Conservation (phyloP, 495 filamentous ascomycete species). For the Sordaria brevicollis region DNA sequence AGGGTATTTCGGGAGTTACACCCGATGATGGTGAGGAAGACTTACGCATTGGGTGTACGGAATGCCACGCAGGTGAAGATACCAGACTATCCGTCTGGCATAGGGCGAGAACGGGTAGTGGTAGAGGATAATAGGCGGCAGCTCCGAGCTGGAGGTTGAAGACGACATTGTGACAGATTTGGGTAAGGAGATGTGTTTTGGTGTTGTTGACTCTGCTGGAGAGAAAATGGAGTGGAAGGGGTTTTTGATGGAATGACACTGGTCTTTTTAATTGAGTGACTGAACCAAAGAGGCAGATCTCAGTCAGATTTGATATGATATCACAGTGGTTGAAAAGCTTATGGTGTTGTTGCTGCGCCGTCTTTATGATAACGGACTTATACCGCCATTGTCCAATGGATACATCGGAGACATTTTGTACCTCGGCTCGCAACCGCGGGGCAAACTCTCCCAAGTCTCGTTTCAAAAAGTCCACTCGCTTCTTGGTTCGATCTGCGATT, state of each 20-base stretch:
- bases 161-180: neutral
- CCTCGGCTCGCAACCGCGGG: neutral
- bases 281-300: too few species aligned
- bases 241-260: neutral
- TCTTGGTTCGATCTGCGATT: neutral
- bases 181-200: neutral
- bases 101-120: conserved; percentile 51
- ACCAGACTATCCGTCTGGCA: conserved; percentile 47
- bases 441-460: neutral
- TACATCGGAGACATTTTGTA: neutral
- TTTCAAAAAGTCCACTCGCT: neutral
- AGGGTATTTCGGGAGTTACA: neutral
- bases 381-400: neutral
- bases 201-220: too few species aligned
- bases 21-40: neutral
- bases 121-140: conserved; percentile 38
- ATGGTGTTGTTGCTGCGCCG: neutral
- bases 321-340: too few species aligned
- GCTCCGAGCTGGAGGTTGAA: neutral
- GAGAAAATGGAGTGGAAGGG: neutral
- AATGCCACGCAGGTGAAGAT: conserved; percentile 47
- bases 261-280: neutral
- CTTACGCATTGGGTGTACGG: conserved; percentile 46
- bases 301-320: too few species aligned
- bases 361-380: neutral